Conservation (phyloP, 495 filamentous ascomycete genomes). For the Massariosphaeria phaeospora region DNA sequence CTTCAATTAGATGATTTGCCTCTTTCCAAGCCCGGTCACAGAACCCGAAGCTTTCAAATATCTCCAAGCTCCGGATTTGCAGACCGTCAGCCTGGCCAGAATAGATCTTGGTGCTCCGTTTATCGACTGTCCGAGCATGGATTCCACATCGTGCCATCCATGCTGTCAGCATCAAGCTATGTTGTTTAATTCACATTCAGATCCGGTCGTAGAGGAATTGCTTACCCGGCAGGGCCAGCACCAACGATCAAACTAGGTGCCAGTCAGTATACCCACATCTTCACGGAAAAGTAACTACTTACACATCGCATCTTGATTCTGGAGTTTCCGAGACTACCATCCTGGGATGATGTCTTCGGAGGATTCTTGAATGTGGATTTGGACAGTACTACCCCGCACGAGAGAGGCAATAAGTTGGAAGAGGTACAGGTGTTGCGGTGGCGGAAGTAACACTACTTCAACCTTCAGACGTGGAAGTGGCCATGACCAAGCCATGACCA, state of each 20-base stretch:
- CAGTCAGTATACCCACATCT: not conserved
- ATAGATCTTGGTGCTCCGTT: slow-evolving; percentile 50
- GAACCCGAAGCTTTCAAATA: slow-evolving; percentile 64
- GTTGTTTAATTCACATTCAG: not conserved
- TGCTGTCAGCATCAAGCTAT: slow-evolving; percentile 56
- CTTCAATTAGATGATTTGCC: slow-evolving; percentile 45
- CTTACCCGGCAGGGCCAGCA: slow-evolving; percentile 57
- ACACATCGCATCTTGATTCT: slow-evolving; percentile 34
- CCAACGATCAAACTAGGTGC: slow-evolving; percentile 51
- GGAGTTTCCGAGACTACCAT: slow-evolving; percentile 1
- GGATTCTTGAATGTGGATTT: not conserved
- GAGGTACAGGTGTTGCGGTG: too few relatives aligned
- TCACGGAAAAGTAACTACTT: not conserved
- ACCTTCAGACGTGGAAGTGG: too few relatives aligned
- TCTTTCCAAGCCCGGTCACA: slow-evolving; percentile 58
- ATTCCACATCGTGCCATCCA: slow-evolving; percentile 61
- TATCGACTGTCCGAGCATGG: slow-evolving; percentile 58
- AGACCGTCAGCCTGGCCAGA: slow-evolving; percentile 61
- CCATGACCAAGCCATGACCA: too few relatives aligned
- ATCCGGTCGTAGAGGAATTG: not conserved
- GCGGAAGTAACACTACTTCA: too few relatives aligned
- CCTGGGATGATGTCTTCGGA: not conserved
- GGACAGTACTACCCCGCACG: not conserved
- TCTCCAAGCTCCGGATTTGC: slow-evolving; percentile 55
- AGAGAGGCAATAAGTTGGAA: not conserved